phyloP scores from a whole-genome alignment of 768 basidiomycete species.

The Psilocybe subaeruginosa region DNA sequence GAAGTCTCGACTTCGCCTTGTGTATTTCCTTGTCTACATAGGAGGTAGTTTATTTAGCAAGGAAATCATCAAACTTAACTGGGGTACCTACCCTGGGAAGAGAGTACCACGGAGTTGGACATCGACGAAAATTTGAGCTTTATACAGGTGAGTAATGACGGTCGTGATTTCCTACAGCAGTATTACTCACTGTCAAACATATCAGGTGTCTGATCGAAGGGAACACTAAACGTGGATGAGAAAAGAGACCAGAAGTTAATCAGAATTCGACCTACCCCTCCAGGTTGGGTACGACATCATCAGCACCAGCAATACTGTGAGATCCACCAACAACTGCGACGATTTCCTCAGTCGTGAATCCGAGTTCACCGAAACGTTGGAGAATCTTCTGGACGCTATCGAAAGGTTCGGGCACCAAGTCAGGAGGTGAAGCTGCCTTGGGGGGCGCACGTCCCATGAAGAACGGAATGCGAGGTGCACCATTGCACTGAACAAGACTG shows the following conservation, averaged over 20 bases:
- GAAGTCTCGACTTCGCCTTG: conserved; percentile 42
- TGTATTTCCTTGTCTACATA: conserved; percentile 33
- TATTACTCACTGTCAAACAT: conserved; percentile 35
- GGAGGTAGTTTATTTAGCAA: too few species aligned
- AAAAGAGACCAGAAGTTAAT: background rate
- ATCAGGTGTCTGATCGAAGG: conserved; percentile 47
- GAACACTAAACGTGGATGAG: background rate
- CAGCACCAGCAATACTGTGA: conserved; percentile 30
- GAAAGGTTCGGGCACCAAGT: conserved; percentile 18
- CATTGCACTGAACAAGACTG: conserved; percentile 42
- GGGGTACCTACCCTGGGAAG: conserved; percentile 38
- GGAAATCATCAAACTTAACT: too few species aligned
- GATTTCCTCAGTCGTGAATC: conserved; percentile 35
- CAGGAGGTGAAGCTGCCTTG: conserved; percentile 30
- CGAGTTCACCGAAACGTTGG: conserved; percentile 36
- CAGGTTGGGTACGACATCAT: conserved; percentile 34
- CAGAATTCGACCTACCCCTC: conserved; percentile 4
- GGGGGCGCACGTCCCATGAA: conserved; percentile 38
- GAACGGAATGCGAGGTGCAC: conserved; percentile 46
- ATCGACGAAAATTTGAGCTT: conserved; percentile 47
- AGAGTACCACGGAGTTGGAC: conserved; percentile 44
- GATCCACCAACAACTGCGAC: conserved; percentile 35
- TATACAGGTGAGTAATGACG: too few species aligned
- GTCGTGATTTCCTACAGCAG: background rate
- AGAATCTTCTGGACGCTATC: conserved; percentile 34